Evolutionary conservation across 2,329 filamentous ascomycete species (phyloP).

Genomic region (Xylariales sp.): DNA sequence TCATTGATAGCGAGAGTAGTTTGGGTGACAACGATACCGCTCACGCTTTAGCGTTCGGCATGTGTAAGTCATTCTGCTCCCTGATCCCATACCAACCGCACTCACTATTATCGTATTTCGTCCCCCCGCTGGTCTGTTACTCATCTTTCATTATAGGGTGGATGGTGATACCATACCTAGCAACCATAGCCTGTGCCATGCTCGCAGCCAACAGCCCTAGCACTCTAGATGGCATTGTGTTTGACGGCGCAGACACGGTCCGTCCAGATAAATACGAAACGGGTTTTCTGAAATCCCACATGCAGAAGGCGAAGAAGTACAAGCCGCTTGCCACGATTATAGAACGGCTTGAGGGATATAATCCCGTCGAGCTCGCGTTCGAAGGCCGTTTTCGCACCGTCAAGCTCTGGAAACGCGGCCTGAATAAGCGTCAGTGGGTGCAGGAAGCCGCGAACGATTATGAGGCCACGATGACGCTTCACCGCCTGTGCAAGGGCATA

Average conservation of each 20-base stretch:
- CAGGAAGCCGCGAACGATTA: slow-evolving; percentile 48
- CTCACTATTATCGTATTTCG: neutral
- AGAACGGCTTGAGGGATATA: slow-evolving; percentile 40
- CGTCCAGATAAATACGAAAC: slow-evolving; percentile 38
- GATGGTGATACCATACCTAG: slow-evolving; percentile 51
- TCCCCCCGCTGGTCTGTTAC: neutral
- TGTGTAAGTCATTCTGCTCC: slow-evolving; percentile 45
- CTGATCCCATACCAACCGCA: neutral
- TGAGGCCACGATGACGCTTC: slow-evolving; percentile 26
- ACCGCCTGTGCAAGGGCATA: slow-evolving; percentile 23
- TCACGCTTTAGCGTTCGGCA: slow-evolving; percentile 50
- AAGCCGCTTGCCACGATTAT: slow-evolving; percentile 33
- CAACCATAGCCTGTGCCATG: slow-evolving; percentile 51
- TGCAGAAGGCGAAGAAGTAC: slow-evolving; percentile 35
- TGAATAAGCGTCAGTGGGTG: slow-evolving; percentile 49
- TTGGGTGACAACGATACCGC: slow-evolving; percentile 49
- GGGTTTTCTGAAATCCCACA: slow-evolving; percentile 40
- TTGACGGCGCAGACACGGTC: slow-evolving; percentile 44
- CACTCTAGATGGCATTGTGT: slow-evolving; percentile 48
- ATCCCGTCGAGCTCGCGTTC: slow-evolving; percentile 45
- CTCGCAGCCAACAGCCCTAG: slow-evolving; percentile 49
- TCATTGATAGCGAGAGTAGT: slow-evolving; percentile 45
- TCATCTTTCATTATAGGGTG: slow-evolving; percentile 44
- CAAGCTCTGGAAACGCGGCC: slow-evolving; percentile 51
- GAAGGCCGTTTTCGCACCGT: slow-evolving; percentile 48